Conservation (phyloP, 75 land plant species). For the Cupressus sempervirens region DNA sequence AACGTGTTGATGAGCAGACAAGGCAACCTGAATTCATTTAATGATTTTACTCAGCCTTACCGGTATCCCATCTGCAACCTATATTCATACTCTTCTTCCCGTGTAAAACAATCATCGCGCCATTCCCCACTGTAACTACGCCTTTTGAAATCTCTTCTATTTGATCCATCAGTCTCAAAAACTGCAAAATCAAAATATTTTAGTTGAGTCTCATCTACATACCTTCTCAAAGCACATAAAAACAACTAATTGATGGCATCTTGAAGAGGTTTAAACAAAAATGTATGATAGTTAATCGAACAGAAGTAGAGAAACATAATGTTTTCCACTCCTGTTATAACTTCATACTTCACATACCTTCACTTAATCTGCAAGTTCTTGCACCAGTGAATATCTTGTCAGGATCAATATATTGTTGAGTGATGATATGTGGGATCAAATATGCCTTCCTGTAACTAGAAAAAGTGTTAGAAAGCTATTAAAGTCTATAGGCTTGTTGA, state of each 20-base stretch:
- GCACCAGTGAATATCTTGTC: slow-evolving; percentile 36
- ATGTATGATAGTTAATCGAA: neutral
- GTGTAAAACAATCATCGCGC: slow-evolving; percentile 26
- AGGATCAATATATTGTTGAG: slow-evolving; percentile 43
- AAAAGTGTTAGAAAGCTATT: neutral
- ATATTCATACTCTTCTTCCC: slow-evolving; percentile 38
- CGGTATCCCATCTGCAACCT: slow-evolving; percentile 44
- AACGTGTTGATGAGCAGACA: too few species aligned
- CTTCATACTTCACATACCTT: slow-evolving; percentile 23
- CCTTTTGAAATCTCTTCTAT: slow-evolving; percentile 24
- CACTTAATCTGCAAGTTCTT: slow-evolving; percentile 39
- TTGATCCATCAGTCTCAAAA: slow-evolving; percentile 38
- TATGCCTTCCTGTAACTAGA: slow-evolving; percentile 32
- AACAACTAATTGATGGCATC: neutral
- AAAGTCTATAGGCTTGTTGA: neutral
- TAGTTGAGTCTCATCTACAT: neutral
- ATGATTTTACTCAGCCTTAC: too few species aligned
- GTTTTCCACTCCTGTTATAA: neutral
- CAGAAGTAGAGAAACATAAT: neutral
- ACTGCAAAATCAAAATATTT: slow-evolving; percentile 22
- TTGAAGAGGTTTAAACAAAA: neutral
- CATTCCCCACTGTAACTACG: slow-evolving; percentile 49
- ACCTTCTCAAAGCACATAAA: neutral
- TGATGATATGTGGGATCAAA: slow-evolving; percentile 21
- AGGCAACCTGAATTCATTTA: too few species aligned